Base-by-base conservation (phyloP, 345 rosid genomes). In the Boechera divaricarpa region DNA sequence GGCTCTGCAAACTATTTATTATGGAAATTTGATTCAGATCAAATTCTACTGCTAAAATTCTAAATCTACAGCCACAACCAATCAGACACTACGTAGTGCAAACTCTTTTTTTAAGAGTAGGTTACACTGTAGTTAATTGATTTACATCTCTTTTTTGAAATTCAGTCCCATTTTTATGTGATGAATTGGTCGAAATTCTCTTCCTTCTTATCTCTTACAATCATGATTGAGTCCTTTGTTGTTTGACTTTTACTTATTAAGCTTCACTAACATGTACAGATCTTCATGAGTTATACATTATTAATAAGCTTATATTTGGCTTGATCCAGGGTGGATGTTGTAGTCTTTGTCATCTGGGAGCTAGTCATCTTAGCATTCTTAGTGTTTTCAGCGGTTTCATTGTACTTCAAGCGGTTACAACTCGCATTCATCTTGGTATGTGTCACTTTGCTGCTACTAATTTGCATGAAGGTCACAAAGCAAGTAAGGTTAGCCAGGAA, bases 321-420 rank as follows among this genome's bases (percentile, higher is more conserved):
- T 70, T 69, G 78, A 55, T 87, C 82, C 97, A 95, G 99, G 98
- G 89, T 92, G 76, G 99, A 95, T 84, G 96, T 91, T 70, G 96
- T 86, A 81, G 72, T 92, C 67, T 95, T 92, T 48, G 99, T 92
- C 12, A 85, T 95, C 82, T 95, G 97, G 99, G 99, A 95, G 81
- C 97, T 95, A 39, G 63, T 95, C 39, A 91, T 87, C 73, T 85
- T 95, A 73, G 97, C 99, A 12, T 90, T 89, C 87, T 84, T 95
- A 85, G 98, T 95, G 38, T 95, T 92, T 77, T 89, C 98, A 10
- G 98, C 98, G 5, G 91, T 95, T 70, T 88, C 99, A 60, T 85
- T 95, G 72, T 95, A 95, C 81, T 91, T 92, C 85, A 87, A 85
- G 86, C 91, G 85, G 57, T 74, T 91, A 71, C 87, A 70, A 63